These are phyloP conservation scores for Bipolaris victoriae DNA, from an alignment of 2,329 filamentous ascomycete genomes.

Conservation along the genomic window DNA sequence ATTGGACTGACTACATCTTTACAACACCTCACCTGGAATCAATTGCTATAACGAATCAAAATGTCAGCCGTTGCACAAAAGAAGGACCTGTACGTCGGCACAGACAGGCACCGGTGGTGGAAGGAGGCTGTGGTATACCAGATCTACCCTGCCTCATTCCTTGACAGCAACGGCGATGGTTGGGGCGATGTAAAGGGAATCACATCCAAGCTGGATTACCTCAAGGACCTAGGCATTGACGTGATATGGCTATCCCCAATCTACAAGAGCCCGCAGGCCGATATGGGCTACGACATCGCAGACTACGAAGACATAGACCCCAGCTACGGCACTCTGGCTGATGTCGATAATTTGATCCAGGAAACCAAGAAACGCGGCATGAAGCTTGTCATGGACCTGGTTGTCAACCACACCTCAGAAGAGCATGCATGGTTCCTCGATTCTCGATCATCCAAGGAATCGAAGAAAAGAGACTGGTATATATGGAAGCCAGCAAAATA, in stretches of 20 bases:
- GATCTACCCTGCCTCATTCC: constrained; percentile 66
- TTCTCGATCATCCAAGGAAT: constrained; percentile 56
- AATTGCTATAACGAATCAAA: not conserved
- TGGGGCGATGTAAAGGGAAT: constrained; percentile 64
- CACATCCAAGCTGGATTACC: constrained; percentile 62
- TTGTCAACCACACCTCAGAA: constrained; percentile 51
- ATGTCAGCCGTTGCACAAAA: constrained; percentile 17
- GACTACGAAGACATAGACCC: constrained; percentile 51
- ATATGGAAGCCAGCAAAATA: constrained; percentile 59
- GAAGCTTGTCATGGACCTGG: constrained; percentile 51
- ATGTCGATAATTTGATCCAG: constrained; percentile 48
- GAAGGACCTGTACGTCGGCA: constrained; percentile 39
- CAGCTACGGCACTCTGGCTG: constrained; percentile 48
- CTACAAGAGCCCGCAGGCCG: constrained; percentile 54
- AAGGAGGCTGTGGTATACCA: constrained; percentile 65
- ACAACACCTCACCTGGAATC: not conserved
- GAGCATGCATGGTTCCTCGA: constrained; percentile 64
- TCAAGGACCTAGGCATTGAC: constrained; percentile 56
- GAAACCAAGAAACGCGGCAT: constrained; percentile 46
- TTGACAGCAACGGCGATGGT: constrained; percentile 63
- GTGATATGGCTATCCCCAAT: constrained; percentile 51
- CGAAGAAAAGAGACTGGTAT: constrained; percentile 61
- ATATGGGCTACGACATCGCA: constrained; percentile 52
- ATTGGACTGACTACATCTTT: not conserved
- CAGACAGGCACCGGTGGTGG: constrained; percentile 59